Conservation (phyloP, 495 filamentous ascomycete species). For the Patellaria atrata region DNA sequence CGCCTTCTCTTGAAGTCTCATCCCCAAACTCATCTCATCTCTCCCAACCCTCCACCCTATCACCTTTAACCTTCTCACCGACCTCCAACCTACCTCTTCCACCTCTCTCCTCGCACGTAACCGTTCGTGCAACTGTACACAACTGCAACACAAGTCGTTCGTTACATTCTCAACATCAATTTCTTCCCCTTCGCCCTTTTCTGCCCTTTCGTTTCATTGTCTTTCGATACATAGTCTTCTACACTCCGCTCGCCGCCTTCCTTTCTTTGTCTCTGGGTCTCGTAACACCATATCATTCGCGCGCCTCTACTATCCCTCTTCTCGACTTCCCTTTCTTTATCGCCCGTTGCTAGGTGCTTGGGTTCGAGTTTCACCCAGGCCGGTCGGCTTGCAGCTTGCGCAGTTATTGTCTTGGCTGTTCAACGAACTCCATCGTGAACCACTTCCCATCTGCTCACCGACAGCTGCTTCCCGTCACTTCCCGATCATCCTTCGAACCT, state of each 20-base stretch:
- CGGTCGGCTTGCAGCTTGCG: constrained; percentile 3
- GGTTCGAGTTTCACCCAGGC: constrained; percentile 10
- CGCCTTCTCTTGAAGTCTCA: too few species aligned
- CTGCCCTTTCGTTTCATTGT: background rate
- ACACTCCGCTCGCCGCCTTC: constrained; percentile 4
- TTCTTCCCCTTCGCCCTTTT: constrained; percentile 4
- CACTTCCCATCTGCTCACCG: constrained; percentile 1
- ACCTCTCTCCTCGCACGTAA: background rate
- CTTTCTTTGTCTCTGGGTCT: background rate
- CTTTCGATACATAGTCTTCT: background rate
- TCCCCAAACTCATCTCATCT: too few species aligned
- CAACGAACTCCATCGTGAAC: constrained; percentile 1
- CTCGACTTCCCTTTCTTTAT: background rate
- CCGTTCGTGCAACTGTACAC: constrained; percentile 10
- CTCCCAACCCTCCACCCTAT: too few species aligned
- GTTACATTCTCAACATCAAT: constrained; percentile 14
- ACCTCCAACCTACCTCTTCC: constrained; percentile 2
- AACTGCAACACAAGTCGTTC: constrained; percentile 15
- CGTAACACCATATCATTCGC: constrained; percentile 10
- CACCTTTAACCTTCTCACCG: constrained; percentile 1
- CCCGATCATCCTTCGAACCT: background rate
- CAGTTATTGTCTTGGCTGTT: too few species aligned
- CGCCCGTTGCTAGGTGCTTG: too few species aligned
- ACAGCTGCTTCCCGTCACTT: constrained; percentile 2
- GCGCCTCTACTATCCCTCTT: background rate